A percentile compares a stretch with the other conserved stretches of the same genome.
phyloP scores from a whole-genome alignment of 2,329 filamentous ascomycete species.

The Plenodomus tracheiphilus region DNA sequence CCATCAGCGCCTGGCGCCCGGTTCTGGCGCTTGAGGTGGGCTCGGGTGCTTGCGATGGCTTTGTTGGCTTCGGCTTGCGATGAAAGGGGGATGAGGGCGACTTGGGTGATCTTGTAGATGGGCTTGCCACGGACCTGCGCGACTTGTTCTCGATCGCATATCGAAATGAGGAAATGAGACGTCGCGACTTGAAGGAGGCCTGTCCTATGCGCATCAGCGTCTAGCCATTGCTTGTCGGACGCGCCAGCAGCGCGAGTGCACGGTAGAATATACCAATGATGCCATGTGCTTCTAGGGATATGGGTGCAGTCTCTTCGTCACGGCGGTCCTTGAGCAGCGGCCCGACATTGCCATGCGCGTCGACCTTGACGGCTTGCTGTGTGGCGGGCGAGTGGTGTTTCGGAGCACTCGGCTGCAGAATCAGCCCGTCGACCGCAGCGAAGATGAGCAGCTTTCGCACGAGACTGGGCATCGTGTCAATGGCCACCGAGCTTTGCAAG shows the following conservation, averaged over 20 bases:
- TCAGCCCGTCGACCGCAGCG: slow-evolving; percentile 79
- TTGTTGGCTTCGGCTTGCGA: slow-evolving; percentile 73
- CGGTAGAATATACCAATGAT: slow-evolving; percentile 57
- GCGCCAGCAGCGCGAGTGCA: background rate
- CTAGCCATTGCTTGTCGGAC: background rate
- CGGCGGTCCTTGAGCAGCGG: slow-evolving; percentile 49
- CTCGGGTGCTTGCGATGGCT: slow-evolving; percentile 67
- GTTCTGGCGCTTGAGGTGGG: slow-evolving; percentile 46
- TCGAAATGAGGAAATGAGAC: slow-evolving; percentile 81
- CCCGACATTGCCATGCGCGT: slow-evolving; percentile 66
- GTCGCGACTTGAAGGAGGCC: slow-evolving; percentile 83
- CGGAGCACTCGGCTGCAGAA: slow-evolving; percentile 71
- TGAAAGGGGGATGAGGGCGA: slow-evolving; percentile 85
- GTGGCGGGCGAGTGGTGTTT: slow-evolving; percentile 58
- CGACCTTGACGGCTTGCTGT: slow-evolving; percentile 66
- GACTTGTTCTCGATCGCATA: slow-evolving; percentile 84
- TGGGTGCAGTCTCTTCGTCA: slow-evolving; percentile 42
- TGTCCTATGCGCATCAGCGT: slow-evolving; percentile 46
- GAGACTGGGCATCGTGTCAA: slow-evolving; percentile 67
- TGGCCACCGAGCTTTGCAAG: background rate
- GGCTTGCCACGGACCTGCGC: slow-evolving; percentile 81
- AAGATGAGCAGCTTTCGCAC: slow-evolving; percentile 80
- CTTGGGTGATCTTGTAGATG: slow-evolving; percentile 84
- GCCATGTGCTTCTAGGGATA: slow-evolving; percentile 52
- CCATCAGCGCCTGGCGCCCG: slow-evolving; percentile 26